Evolutionary conservation across 179 eudicot genomes (phyloP).

Genomic region (Amaranthus tricolor): DNA sequence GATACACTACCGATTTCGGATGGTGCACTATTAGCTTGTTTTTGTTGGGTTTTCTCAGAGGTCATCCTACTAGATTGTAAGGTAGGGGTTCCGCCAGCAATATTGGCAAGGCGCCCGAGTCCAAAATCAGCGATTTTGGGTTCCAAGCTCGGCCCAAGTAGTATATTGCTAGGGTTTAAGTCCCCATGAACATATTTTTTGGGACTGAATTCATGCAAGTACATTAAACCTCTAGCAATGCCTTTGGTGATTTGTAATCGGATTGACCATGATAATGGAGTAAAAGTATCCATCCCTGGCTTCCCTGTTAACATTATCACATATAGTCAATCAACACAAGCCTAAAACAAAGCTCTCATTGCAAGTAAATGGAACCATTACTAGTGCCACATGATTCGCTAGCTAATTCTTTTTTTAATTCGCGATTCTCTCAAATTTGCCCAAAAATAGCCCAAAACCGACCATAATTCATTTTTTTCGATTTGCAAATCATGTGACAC

Average conservation of each 20-base stretch:
- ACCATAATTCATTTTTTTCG: too few relatives aligned
- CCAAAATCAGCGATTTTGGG: slow-evolving; percentile 89
- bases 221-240: slow-evolving; percentile 74
- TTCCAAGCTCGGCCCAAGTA: slow-evolving; percentile 71
- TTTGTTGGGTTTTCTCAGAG: slow-evolving; percentile 57
- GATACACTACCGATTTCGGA: slow-evolving; percentile 53
- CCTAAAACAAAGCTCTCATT: background rate
- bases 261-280: slow-evolving; percentile 67
- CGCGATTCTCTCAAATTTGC: too few relatives aligned
- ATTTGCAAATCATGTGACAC: too few relatives aligned
- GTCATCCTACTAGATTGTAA: slow-evolving; percentile 60
- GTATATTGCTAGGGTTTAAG: slow-evolving; percentile 72
- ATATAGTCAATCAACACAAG: slow-evolving; percentile 3
- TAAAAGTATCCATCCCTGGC: slow-evolving; percentile 59
- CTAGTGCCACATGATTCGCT: too few relatives aligned
- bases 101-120: slow-evolving; percentile 84
- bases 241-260: slow-evolving; percentile 74
- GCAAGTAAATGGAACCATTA: too few relatives aligned
- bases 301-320: slow-evolving; percentile 48
- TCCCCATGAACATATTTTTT: slow-evolving; percentile 95
- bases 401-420: too few relatives aligned
- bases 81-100: slow-evolving; percentile 77
- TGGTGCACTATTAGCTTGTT: slow-evolving; percentile 49
- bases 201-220: slow-evolving; percentile 90
- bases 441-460: too few relatives aligned